Conservation (phyloP, 306 rosid genomes). For the Vigna reflexopilosa region DNA sequence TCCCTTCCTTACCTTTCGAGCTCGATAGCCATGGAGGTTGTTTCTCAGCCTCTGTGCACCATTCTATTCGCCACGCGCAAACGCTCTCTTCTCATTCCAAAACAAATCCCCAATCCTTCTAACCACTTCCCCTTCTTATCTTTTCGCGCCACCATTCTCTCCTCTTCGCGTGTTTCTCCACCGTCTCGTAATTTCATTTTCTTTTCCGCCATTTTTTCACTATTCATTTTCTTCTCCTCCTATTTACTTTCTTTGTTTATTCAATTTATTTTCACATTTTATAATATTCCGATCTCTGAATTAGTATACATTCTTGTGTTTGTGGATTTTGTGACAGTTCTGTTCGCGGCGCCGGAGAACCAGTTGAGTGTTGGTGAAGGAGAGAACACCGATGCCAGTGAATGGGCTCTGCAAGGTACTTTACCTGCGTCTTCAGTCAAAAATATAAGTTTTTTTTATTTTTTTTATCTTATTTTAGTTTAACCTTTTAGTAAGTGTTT, state of each 20-base stretch:
- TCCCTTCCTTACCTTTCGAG: no score
- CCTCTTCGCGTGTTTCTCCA: slow-evolving; percentile 42
- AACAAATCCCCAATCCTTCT: background rate
- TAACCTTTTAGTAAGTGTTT: background rate
- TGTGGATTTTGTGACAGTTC: slow-evolving; percentile 52
- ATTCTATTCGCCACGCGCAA: slow-evolving; percentile 33
- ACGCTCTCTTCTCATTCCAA: slow-evolving; percentile 37
- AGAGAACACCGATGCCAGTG: slow-evolving; percentile 55
- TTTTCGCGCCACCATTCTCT: slow-evolving; percentile 42
- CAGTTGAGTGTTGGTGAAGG: slow-evolving; percentile 60
- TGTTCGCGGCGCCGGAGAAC: slow-evolving; percentile 70
- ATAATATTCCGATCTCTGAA: background rate
- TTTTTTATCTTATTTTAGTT: background rate
- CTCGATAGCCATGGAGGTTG: slow-evolving; percentile 55
- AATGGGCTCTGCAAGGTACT: slow-evolving; percentile 87
- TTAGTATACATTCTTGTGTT: background rate
- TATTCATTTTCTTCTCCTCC: background rate
- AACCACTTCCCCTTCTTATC: slow-evolving; percentile 37
- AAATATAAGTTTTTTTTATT: background rate
- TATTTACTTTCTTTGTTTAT: background rate
- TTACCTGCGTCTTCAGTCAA: background rate
- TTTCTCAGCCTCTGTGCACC: slow-evolving; percentile 52
- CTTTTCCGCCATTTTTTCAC: background rate
- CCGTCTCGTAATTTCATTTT: slow-evolving; percentile 50
- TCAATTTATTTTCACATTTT: background rate